phyloP scores from a whole-genome alignment of 352 stramenopile genomes.

The Globisporangium irregulare region DNA sequence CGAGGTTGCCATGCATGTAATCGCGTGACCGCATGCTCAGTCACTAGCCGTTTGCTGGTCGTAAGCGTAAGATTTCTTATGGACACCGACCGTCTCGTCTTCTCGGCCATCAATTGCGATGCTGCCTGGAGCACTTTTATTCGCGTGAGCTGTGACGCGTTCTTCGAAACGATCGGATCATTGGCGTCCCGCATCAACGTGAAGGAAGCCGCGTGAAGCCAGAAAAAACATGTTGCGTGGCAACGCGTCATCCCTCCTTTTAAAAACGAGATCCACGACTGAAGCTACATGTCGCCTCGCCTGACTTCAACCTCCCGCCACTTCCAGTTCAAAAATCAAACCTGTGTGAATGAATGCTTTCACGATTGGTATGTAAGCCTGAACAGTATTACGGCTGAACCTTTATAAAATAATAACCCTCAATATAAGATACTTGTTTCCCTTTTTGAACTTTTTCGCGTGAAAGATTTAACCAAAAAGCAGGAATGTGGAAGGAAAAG shows the following conservation, averaged over 20 bases:
- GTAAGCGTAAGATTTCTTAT: too few species aligned
- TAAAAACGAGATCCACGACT: neutral
- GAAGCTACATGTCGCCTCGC: neutral
- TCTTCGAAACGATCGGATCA: neutral
- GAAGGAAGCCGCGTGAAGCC: neutral
- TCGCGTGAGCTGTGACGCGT: neutral
- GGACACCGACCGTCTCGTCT: neutral
- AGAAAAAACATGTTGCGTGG: neutral
- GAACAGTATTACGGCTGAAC: neutral
- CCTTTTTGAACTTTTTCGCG: neutral
- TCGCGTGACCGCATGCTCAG: too few species aligned
- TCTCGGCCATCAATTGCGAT: neutral
- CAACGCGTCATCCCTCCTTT: slow-evolving; percentile 2
- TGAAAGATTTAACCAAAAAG: neutral
- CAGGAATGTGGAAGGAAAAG: neutral
- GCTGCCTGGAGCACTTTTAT: neutral
- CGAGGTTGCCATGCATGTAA: too few species aligned
- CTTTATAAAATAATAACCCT: neutral
- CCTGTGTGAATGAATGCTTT: neutral
- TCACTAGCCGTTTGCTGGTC: too few species aligned
- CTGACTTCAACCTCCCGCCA: neutral
- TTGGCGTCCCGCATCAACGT: neutral
- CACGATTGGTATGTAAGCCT: neutral
- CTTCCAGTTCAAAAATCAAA: neutral
- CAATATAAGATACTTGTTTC: neutral